Percentiles rank a stretch among this genome's conserved stretches.
phyloP scores from a whole-genome alignment of 2,329 filamentous ascomycete genomes.

The Chlorencoelia australis region DNA sequence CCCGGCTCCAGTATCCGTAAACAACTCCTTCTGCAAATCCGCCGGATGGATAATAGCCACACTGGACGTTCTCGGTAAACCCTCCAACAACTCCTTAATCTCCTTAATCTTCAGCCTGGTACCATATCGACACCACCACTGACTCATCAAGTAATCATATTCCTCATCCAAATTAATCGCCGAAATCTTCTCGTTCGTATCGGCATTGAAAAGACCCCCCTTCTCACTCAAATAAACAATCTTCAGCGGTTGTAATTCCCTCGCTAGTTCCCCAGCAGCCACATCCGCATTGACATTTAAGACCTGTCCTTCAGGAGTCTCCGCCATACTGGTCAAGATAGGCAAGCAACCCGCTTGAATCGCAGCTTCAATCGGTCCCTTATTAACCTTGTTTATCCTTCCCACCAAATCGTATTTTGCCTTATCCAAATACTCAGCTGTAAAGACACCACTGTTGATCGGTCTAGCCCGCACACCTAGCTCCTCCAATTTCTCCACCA shows the following conservation, averaged over 20 bases:
- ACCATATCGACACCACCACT: slow-evolving; percentile 91
- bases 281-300: slow-evolving; percentile 98
- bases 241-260: slow-evolving; percentile 84
- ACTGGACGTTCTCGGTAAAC: slow-evolving; percentile 81
- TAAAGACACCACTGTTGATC: slow-evolving; percentile 81
- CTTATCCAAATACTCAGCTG: slow-evolving; percentile 90
- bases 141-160: slow-evolving; percentile 83
- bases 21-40: slow-evolving; percentile 91
- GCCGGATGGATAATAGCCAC: slow-evolving; percentile 97
- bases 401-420: slow-evolving; percentile 94
- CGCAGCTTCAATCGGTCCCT: slow-evolving; percentile 77
- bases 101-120: slow-evolving; percentile 96
- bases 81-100: slow-evolving; percentile 85
- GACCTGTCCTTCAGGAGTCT: slow-evolving; percentile 82
- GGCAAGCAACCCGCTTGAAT: slow-evolving; percentile 88
- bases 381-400: slow-evolving; percentile 90
- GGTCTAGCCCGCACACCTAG: slow-evolving; percentile 84
- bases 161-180: slow-evolving; percentile 97
- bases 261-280: slow-evolving; percentile 84
- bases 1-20: slow-evolving; percentile 90
- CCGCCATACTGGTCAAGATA: slow-evolving; percentile 92
- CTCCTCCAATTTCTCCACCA: slow-evolving; percentile 81
- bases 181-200: slow-evolving; percentile 90
- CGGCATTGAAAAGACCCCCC: slow-evolving; percentile 87
- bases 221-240: slow-evolving; percentile 98